Conservation (phyloP, 2,329 filamentous ascomycete genomes). For the Botryotinia convoluta region DNA sequence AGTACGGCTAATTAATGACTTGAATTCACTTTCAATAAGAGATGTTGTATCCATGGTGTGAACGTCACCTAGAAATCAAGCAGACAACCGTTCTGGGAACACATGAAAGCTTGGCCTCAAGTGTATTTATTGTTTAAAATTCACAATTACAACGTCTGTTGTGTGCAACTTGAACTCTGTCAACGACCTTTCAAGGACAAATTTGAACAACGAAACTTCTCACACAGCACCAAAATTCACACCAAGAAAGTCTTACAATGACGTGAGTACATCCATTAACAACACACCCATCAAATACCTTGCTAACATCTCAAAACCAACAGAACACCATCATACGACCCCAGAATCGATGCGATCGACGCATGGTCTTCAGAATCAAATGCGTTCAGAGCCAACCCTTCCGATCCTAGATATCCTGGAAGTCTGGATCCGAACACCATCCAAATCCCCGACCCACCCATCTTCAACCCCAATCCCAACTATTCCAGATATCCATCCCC, state of each 20-base stretch:
- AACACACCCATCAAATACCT: not conserved
- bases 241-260: not conserved
- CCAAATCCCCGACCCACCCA: not conserved
- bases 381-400: fast-evolving
- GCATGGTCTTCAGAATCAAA: not conserved
- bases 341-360: not conserved
- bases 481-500: too few species aligned
- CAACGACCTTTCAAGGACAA: not conserved
- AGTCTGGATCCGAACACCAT: not conserved
- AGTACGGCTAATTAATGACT: not conserved
- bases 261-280: not conserved
- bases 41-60: too few species aligned
- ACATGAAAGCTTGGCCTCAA: not conserved
- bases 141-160: not conserved
- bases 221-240: not conserved
- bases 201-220: not conserved
- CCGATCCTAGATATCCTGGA: too few species aligned
- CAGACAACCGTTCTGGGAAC: not conserved
- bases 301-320: not conserved
- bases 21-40: not conserved
- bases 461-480: not conserved
- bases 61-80: fast-evolving
- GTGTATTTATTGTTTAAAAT: not conserved
- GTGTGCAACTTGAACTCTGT: not conserved
- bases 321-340: not conserved